Evolutionary conservation across 768 basidiomycete genomes (phyloP), one percentile per base, ranked within the genome.

Genomic region (Porpolomopsis calyptriformis): DNA sequence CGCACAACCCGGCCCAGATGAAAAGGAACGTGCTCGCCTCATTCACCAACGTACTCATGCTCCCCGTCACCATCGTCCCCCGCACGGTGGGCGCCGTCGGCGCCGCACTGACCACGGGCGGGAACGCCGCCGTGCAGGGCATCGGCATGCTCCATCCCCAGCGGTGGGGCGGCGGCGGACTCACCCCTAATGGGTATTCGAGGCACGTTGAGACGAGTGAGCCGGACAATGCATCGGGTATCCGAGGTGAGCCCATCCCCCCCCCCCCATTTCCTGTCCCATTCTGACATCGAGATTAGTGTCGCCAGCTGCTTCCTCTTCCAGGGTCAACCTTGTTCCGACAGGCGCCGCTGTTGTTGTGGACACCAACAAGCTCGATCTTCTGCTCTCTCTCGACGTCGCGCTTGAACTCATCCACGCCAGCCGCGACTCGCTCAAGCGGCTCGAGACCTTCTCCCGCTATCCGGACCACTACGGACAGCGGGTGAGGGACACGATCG

Each of bases 21-120:
- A 99, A 99, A 57, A 80, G 89, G 34, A 96, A 85, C 54, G 87
- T 98, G 6, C 73, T 98, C 1, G 84, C 90, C 0, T 87, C 90
- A 0, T 98, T 99, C 62, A 86, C 87, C 2, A 82, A 87, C 49
- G 75, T 90, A 1, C 78, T 99, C 4, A 68, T 98, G 0, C 69
- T 98, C 0, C 94, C 96, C 0, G 96, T 99, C 14, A 96, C 93
- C 1, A 94, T 98, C 59, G 92, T 98, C 2, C 94, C 94, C 0
- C 79, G 86, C 11, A 77, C 78, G 0, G 81, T 83, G 14, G 78
- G 78, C 11, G 78, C 72, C 3, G 80, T 85, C 6, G 81, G 82
- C 6, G 80, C 76, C 10, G 81, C 73, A 0, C 62, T 82, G 25
- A 74, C 80, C 41, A 80, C 82, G 0, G 85, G 85, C 2, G 79